Conservation (phyloP, 2,329 filamentous ascomycete genomes). For the Curvularia spicifera region DNA sequence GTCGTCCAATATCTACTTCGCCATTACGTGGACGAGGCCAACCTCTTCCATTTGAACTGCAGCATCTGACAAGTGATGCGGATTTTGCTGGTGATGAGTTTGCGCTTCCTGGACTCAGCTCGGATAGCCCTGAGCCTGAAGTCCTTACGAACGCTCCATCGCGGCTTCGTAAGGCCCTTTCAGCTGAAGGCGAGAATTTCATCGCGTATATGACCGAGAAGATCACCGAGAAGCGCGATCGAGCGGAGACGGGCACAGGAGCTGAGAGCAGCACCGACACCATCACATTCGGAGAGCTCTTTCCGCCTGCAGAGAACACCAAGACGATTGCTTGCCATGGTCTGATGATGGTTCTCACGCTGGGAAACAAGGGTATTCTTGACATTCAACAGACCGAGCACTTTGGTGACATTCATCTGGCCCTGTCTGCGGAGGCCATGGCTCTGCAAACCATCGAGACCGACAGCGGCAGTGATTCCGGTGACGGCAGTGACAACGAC, state of each 20-base stretch:
- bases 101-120: constrained; percentile 25
- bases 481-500: not conserved
- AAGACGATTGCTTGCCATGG: constrained; percentile 67
- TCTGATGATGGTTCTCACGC: constrained; percentile 49
- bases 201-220: constrained; percentile 63
- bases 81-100: constrained; percentile 36
- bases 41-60: constrained; percentile 36
- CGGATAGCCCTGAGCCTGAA: constrained; percentile 21
- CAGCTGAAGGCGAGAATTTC: constrained; percentile 68
- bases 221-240: constrained; percentile 48
- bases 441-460: constrained; percentile 23
- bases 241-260: constrained; percentile 23
- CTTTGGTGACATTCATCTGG: constrained; percentile 50
- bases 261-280: constrained; percentile 37
- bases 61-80: constrained; percentile 40
- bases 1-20: constrained; percentile 64
- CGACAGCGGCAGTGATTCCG: constrained; percentile 14
- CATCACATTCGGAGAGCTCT: constrained; percentile 72
- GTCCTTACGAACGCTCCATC: constrained; percentile 27
- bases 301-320: constrained; percentile 63
- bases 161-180: constrained; percentile 61
- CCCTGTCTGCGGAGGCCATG: constrained; percentile 32
- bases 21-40: constrained; percentile 63
- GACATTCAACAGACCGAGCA: constrained; percentile 64
- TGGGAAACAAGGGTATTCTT: constrained; percentile 66